Conservation (phyloP, 495 filamentous ascomycete species). For the Podospora pseudoanserina region DNA sequence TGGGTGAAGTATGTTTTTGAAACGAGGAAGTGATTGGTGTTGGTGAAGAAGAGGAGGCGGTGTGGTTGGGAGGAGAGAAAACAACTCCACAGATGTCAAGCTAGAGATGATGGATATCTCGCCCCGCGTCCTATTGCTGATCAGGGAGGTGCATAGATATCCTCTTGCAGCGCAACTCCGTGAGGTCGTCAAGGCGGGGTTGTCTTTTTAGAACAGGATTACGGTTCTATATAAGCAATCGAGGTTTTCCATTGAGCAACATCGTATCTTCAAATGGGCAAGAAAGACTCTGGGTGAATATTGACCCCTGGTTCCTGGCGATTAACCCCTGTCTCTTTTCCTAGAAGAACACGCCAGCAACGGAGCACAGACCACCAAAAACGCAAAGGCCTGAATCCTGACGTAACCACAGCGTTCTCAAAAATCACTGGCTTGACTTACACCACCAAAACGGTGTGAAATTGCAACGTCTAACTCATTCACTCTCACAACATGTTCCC, state of each 20-base stretch:
- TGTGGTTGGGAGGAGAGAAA: neutral
- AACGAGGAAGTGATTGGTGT: neutral
- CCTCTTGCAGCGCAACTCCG: neutral
- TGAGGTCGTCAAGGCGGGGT: neutral
- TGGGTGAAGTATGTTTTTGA: too few species aligned
- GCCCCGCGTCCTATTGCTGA: constrained; percentile 1
- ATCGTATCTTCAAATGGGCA: neutral
- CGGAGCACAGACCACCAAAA: neutral
- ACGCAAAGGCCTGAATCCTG: neutral
- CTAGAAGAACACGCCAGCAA: neutral
- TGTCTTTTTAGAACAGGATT: too few species aligned
- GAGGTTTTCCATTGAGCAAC: neutral
- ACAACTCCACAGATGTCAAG: neutral
- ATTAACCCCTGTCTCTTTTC: too few species aligned
- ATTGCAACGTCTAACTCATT: neutral
- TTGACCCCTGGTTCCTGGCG: neutral
- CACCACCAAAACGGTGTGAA: neutral
- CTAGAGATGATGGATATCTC: neutral
- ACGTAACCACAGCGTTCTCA: constrained; percentile 3
- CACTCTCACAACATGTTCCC: neutral
- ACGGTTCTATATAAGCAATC: neutral
- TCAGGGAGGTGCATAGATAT: neutral
- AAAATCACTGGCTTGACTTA: neutral
- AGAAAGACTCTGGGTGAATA: neutral
- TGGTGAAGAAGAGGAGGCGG: neutral